Evolutionary conservation across 2,329 filamentous ascomycete species (phyloP), one percentile per base, ranked within the genome.

Genomic region (Trichoderma brevicompactum): DNA sequence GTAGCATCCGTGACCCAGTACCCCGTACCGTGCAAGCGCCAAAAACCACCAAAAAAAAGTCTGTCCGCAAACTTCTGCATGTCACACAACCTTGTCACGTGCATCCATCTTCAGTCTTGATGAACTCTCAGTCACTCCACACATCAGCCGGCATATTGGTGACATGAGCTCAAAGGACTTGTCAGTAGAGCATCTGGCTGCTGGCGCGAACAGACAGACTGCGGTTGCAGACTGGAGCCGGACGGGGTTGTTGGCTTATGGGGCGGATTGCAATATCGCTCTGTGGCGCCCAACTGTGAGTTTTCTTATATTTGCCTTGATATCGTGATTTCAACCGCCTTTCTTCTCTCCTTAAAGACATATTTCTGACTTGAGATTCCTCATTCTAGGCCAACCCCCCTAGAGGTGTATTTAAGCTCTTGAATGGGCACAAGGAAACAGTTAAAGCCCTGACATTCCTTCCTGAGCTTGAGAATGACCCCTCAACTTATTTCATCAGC

Each of bases 201-300:
- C 89, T 68, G 95, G 95, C 67, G 94, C 92, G 53, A 99, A 98
- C 77, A 86, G 94, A 72, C 92, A 98, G 73, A 91, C 94, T 17
- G 89, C 90, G 15, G 91, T 92, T 34, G 94, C 94, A 34, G 94
- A 98, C 79, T 99, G 95, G 95, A 88, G 91, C 74, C 74, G 79
- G 19, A 79, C 84, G 68, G 91, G 90, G 9, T 75, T 93, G 50
- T 82, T 99, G 62, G 95, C 93, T 36, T 99, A 92, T 79, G 95
- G 95, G 38, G 90, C 94, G 8, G 92, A 96, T 77, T 88, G 89
- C 71, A 95, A 95, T 78, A 85, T 99, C 71, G 94, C 93, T 49
- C 75, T 98, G 46, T 99, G 95, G 95, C 83, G 88, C 74, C 93
- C 93, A 64, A 78, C 84, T 75, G 92, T 94, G 82, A 78, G 88